Conservation (phyloP, 1,139 yeast species). For the Blastobotrys raffinosifermentans region DNA sequence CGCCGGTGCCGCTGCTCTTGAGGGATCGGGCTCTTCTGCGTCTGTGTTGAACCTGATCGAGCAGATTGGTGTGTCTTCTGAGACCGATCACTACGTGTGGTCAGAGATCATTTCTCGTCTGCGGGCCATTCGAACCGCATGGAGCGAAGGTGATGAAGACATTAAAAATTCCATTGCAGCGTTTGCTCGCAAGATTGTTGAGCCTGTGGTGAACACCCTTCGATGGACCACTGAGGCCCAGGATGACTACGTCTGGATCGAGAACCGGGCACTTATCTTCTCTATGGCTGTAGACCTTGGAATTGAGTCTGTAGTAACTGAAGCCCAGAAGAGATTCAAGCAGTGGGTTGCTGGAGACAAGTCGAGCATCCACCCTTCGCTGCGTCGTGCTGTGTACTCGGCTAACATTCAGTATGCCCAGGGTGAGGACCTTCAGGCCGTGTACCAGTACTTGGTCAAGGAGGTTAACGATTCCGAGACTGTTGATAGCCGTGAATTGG, state of each 20-base stretch:
- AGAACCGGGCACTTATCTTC: constrained; percentile 49
- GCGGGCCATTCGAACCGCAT: constrained; percentile 40
- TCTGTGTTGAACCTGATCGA: constrained; percentile 44
- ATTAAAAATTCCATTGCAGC: constrained; percentile 37
- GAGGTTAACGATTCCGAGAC: constrained; percentile 54
- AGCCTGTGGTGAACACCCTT: constrained; percentile 39
- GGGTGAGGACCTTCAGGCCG: constrained; percentile 32
- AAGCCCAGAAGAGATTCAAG: constrained; percentile 41
- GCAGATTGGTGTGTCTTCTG: constrained; percentile 38
- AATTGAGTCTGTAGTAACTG: constrained; percentile 43
- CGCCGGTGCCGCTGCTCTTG: constrained; percentile 50
- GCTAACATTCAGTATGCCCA: constrained; percentile 45
- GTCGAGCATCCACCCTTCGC: constrained; percentile 48
- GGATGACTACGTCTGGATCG: constrained; percentile 43
- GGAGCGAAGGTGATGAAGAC: constrained; percentile 38
- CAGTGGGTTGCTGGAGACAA: constrained; percentile 34
- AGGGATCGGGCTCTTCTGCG: constrained; percentile 51
- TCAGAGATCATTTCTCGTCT: constrained; percentile 47
- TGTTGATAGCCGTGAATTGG: constrained; percentile 63
- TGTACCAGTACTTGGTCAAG: constrained; percentile 43
- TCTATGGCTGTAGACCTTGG: constrained; percentile 47
- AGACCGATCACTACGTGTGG: constrained; percentile 61
- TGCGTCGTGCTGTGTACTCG: constrained; percentile 48
- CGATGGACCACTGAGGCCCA: constrained; percentile 34
- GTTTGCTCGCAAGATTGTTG: constrained; percentile 41